Conservation (phyloP, 2,329 filamentous ascomycete genomes). For the Verticillium isaacii region DNA sequence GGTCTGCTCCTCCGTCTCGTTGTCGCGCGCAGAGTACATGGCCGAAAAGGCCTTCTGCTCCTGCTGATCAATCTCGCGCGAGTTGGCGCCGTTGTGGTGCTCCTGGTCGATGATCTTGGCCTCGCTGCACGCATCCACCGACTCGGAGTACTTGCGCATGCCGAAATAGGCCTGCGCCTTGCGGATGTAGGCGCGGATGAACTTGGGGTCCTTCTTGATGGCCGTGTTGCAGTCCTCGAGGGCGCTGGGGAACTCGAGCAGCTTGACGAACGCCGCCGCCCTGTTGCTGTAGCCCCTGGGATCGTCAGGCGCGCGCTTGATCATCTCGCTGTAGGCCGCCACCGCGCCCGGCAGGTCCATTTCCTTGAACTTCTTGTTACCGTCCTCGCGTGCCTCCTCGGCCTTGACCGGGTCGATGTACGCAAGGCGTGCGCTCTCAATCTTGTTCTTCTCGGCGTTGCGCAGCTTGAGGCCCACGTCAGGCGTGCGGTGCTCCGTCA, state of each 20-base stretch:
- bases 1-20: conserved; percentile 95
- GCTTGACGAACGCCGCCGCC: conserved; percentile 92
- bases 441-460: conserved; percentile 81
- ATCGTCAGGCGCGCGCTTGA: conserved; percentile 89
- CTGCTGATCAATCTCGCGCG: conserved; percentile 88
- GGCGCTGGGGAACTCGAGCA: conserved; percentile 91
- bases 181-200: conserved; percentile 93
- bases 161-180: conserved; percentile 94
- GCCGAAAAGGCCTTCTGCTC: conserved; percentile 87
- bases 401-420: conserved; percentile 91
- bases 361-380: conserved; percentile 96
- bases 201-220: conserved; percentile 84
- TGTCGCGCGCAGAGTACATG: conserved; percentile 86
- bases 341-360: conserved; percentile 93
- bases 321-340: conserved; percentile 92
- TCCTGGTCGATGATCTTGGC: conserved; percentile 72
- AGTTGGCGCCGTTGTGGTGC: conserved; percentile 66
- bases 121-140: conserved; percentile 81
- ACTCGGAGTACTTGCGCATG: conserved; percentile 98
- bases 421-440: conserved; percentile 66
- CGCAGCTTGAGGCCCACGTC: conserved; percentile 92
- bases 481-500: conserved; percentile 94
- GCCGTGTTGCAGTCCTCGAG: conserved; percentile 89
- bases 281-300: conserved; percentile 96
- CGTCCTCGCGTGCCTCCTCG: conserved; percentile 90